phyloP scores from a whole-genome alignment of 176 grass and related monocot genomes.

The Hordeum vulgare region MorexV3_pseudomolecules_assembly NC_058521.1:33394088-33394587 shows the following conservation, averaged over 20 bases:
- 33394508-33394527: constrained; percentile 31
- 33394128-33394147: neutral
- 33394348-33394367: neutral
- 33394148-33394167: neutral
- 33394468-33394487: constrained; percentile 33
- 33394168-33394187: neutral
- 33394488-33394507: constrained; percentile 21
- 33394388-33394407: neutral
- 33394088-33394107: neutral
- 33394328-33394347: neutral
- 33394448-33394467: constrained; percentile 18
- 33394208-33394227: neutral
- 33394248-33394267: neutral
- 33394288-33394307: neutral
- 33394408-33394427: neutral
- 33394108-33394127: neutral
- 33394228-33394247: neutral
- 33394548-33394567: constrained; percentile 44
- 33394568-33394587: constrained; percentile 34
- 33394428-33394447: neutral
- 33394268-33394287: neutral
- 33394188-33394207: neutral
- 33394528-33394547: constrained; percentile 50
- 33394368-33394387: neutral
- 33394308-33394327: neutral